These are phyloP conservation scores for Globisporangium parvum DNA, from an alignment of 352 stramenopile genomes.

Conservation along the genomic window DNA sequence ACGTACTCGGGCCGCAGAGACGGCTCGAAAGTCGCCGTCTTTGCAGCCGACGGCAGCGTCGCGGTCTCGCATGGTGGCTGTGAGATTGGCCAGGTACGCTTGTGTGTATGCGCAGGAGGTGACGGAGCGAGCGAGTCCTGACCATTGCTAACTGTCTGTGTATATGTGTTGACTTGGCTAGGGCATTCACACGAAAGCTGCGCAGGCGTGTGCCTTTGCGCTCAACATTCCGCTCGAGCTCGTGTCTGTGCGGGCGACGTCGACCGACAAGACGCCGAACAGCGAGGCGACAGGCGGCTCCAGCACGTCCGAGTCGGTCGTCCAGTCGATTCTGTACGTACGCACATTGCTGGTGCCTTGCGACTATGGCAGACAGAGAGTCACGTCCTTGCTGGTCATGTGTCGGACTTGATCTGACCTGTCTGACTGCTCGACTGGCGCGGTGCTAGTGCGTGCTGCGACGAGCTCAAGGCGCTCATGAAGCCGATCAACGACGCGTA, in stretches of 20 bases:
- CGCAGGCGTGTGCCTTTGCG: conserved; percentile 38
- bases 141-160: too few species aligned
- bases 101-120: too few species aligned
- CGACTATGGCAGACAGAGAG: background rate
- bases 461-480: conserved; percentile 32
- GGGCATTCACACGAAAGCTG: conserved; percentile 67
- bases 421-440: conserved; percentile 10
- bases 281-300: conserved; percentile 37
- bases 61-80: conserved; percentile 94
- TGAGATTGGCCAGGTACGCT: conserved; percentile 94
- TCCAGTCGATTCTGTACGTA: conserved; percentile 26
- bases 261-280: conserved; percentile 48
- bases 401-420: background rate
- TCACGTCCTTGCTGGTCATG: too few species aligned
- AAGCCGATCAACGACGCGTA: conserved; percentile 19
- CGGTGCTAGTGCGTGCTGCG: conserved; percentile 29
- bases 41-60: conserved; percentile 87
- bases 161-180: conserved; percentile 8
- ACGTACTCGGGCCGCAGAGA: conserved; percentile 79
- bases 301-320: conserved; percentile 51
- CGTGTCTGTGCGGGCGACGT: conserved; percentile 39
- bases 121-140: too few species aligned
- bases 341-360: background rate
- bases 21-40: conserved; percentile 35
- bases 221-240: conserved; percentile 31